A percentile compares a stretch with the other conserved stretches of the same genome.
Evolutionary conservation across 2,329 filamentous ascomycete species (phyloP).

Genomic region (Aurifilum marmelostoma): DNA sequence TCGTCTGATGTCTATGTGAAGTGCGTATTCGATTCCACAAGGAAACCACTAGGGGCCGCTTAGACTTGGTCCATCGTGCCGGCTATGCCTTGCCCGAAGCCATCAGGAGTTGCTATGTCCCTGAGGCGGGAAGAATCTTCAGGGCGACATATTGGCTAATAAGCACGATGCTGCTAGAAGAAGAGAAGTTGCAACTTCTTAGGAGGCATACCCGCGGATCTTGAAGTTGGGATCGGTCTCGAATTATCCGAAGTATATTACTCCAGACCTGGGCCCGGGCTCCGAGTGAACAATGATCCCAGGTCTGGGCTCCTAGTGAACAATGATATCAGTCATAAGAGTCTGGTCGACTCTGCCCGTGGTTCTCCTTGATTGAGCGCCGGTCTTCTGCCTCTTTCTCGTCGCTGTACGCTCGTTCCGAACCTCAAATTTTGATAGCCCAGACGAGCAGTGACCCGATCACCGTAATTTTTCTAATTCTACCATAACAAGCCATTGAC

Average conservation of each 20-base stretch:
- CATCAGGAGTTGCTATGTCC: conserved; percentile 5
- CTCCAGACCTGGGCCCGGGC: not conserved
- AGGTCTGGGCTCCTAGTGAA: not conserved
- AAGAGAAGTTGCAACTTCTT: not conserved
- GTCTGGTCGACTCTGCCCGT: not conserved
- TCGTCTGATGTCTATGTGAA: conserved; percentile 4
- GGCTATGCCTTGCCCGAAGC: conserved; percentile 6
- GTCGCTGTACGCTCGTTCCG: not conserved
- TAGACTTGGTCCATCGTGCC: conserved; percentile 1
- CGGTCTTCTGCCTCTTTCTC: not conserved
- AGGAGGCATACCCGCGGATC: not conserved
- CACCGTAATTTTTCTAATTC: not conserved
- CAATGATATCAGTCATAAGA: not conserved
- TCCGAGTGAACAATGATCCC: not conserved
- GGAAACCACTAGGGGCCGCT: not conserved
- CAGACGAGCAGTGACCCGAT: no score
- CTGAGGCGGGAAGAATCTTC: not conserved
- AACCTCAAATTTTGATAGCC: no score
- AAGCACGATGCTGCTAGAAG: not conserved
- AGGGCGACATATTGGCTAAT: not conserved
- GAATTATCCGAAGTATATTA: not conserved
- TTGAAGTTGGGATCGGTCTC: not conserved
- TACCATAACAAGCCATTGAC: not conserved
- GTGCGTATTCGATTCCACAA: not conserved
- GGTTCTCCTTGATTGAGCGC: not conserved